phyloP scores from a whole-genome alignment of 129 eudicot genomes.

The Scalesia atractyloides region DNA sequence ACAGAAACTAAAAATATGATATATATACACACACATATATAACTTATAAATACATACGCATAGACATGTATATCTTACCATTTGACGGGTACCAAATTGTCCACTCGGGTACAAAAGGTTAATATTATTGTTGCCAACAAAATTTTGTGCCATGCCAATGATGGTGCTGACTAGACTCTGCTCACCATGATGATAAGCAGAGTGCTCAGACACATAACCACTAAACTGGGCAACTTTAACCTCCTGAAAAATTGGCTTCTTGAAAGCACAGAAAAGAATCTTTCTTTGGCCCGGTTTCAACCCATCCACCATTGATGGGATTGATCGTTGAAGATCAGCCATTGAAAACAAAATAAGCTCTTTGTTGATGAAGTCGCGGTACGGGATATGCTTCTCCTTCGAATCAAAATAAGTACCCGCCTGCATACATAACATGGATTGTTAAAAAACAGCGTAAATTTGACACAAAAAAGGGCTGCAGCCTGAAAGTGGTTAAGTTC shows the following conservation, averaged over 20 bases:
- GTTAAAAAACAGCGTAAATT: no score
- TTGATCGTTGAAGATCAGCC: conserved; percentile 92
- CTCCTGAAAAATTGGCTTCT: conserved; percentile 66
- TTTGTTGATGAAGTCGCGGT: conserved; percentile 89
- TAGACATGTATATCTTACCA: conserved; percentile 43
- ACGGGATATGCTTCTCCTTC: conserved; percentile 60
- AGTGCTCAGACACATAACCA: conserved; percentile 87
- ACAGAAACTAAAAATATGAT: not conserved
- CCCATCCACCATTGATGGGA: conserved; percentile 93
- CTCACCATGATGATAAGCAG: conserved; percentile 97
- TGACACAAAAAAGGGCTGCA: no score
- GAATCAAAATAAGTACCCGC: conserved; percentile 83
- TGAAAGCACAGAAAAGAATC: conserved; percentile 84
- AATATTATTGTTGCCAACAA: conserved; percentile 79
- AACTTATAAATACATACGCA: not conserved
- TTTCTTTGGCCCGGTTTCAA: conserved; percentile 94
- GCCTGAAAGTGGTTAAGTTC: not conserved
- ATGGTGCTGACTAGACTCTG: conserved; percentile 79
- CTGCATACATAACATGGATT: conserved; percentile 37
- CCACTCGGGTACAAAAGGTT: conserved; percentile 78
- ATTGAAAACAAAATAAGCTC: conserved; percentile 82
- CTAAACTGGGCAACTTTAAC: conserved; percentile 87
- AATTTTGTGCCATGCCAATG: conserved; percentile 94
- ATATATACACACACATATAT: no score
- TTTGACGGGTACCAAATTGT: conserved; percentile 86